Evolutionary conservation across 2,329 filamentous ascomycete genomes (phyloP), one percentile per base, ranked within the genome.

Genomic region (Colletotrichum spaethianum): DNA sequence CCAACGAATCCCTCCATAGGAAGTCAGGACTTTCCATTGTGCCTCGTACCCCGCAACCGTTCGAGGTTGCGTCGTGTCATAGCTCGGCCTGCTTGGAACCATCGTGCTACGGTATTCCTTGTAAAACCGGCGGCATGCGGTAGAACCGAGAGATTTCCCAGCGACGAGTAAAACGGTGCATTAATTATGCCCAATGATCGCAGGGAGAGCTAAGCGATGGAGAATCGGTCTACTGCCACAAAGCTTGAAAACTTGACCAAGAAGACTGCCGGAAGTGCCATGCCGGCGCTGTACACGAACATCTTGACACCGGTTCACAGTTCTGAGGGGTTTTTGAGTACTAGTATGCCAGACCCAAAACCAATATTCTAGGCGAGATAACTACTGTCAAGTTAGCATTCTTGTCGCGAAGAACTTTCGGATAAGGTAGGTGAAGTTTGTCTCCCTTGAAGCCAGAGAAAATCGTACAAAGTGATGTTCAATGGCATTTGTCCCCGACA

Each of bases 51-150:
- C 53, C 38, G 42, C 61, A 23, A 16, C 31, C 50, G 26, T 33
- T 33, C 28, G 16, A 60, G 62, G 26, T 28, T 70, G 53, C 26
- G 28, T 44, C 36, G 44, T 33, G 33, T 48, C 59, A 48, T 8
- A 23, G 20, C 20, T 26, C 44, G 40, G 42, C 20, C 44, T 31
- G 7, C 12, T 48, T 18, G 11, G 28, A 31, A 5, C 31, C 59
- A 36, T 31, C 5, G n/a, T 20, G n/a, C 40, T 26, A 16, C 44
- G 44, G 12, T 48, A 16, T 46, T 12, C 28, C n/a, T 56, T n/a
- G 38, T 23, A n/a, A 14, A 31, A 31, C 44, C 11, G 8, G 40
- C 42, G 28, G 12, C 52, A 44, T 6, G 40, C 26, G 12, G 52
- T 26, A 2, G 16, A 26, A 23, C 40, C 23, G 23, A 48, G 31